phyloP scores from a whole-genome alignment of 2,329 filamentous ascomycete species.

The Parastagonospora nodorum region DNA sequence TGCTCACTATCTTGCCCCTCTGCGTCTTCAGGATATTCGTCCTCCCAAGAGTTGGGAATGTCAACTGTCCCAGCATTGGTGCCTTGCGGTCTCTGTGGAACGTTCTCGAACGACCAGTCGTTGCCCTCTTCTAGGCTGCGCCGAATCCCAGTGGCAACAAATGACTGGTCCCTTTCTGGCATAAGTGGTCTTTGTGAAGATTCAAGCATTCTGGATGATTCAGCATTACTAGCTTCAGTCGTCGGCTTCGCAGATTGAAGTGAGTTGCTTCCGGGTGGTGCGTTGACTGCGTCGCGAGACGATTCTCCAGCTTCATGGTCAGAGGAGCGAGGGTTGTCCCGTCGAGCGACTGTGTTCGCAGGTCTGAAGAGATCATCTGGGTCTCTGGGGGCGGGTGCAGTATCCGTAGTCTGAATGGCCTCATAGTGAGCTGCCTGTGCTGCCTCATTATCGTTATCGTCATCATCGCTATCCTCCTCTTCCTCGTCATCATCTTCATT shows the following conservation, averaged over 20 bases:
- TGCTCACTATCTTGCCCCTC: conserved; percentile 41
- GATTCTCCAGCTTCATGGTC: no score
- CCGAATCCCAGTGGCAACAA: conserved; percentile 54
- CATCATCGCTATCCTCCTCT: conserved; percentile 7
- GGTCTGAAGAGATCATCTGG: no score
- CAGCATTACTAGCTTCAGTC: background rate
- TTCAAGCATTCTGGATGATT: no score
- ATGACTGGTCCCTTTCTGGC: conserved; percentile 52
- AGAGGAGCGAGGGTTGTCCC: no score
- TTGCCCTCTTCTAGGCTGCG: conserved; percentile 53
- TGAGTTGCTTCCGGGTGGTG: conserved; percentile 21
- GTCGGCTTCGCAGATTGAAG: conserved; percentile 1
- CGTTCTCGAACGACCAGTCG: conserved; percentile 38
- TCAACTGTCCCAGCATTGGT: conserved; percentile 2
- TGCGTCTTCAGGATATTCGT: conserved; percentile 19
- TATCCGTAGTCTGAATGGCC: background rate
- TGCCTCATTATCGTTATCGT: background rate
- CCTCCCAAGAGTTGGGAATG: conserved; percentile 33
- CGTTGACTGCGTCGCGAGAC: background rate
- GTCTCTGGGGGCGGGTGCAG: no score
- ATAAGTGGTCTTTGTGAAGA: conserved; percentile 50
- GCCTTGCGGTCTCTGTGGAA: conserved; percentile 15
- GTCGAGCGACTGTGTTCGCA: no score
- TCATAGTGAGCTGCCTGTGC: background rate
- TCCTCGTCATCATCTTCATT: conserved; percentile 11